Conservation (phyloP, 2,329 filamentous ascomycete genomes). For the Alternaria sp. region DNA sequence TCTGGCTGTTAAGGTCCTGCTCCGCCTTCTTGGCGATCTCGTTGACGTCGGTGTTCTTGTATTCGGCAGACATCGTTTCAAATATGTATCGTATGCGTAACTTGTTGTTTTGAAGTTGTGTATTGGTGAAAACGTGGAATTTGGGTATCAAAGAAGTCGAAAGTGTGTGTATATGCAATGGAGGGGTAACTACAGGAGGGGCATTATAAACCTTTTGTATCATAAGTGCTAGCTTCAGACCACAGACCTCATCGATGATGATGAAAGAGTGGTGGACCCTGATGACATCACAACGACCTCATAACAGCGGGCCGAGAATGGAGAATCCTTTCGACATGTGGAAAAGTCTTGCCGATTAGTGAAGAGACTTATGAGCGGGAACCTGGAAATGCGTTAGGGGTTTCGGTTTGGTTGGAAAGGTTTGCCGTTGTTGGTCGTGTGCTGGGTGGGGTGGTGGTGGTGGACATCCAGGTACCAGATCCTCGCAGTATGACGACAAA, state of each 20-base stretch:
- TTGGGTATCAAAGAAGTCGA: not conserved
- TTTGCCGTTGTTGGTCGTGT: not conserved
- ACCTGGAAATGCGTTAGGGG: not conserved
- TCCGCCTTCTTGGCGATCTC: conserved; percentile 57
- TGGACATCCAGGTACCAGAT: not conserved
- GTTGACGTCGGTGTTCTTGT: conserved; percentile 51
- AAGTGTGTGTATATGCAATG: not conserved
- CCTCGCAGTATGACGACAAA: not conserved
- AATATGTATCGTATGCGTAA: too few relatives aligned
- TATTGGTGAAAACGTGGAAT: not conserved
- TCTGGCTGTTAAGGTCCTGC: conserved; percentile 54
- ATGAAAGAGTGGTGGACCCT: conserved; percentile 17
- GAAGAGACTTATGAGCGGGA: not conserved
- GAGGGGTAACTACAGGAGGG: not conserved
- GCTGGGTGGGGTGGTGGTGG: not conserved
- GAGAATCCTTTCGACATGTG: not conserved
- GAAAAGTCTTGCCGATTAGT: not conserved
- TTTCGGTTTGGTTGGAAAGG: not conserved
- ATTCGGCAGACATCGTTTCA: conserved; percentile 48
- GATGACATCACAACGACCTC: conserved; percentile 30
- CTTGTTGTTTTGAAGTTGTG: not conserved
- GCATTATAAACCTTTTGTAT: not conserved
- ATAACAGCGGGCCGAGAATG: conserved; percentile 8
- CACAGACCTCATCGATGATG: conserved; percentile 1
- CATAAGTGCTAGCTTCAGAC: not conserved